Conservation (phyloP, 2,329 filamentous ascomycete species). For the Drechslerella coelobrocha region DNA sequence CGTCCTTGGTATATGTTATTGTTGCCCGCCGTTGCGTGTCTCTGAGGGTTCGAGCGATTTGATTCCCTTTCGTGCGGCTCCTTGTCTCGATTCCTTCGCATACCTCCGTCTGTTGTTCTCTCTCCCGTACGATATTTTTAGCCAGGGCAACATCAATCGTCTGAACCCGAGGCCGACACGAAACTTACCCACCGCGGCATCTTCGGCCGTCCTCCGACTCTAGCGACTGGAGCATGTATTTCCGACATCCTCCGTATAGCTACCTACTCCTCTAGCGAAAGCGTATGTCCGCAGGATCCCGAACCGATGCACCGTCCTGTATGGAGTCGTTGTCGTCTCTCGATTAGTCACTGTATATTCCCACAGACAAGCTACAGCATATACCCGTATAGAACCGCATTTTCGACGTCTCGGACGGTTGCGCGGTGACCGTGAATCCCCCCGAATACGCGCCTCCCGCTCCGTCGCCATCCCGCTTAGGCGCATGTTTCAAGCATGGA, state of each 20-base stretch:
- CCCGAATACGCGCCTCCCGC: constrained; percentile 32
- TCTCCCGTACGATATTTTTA: constrained; percentile 9
- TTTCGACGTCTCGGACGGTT: constrained; percentile 47
- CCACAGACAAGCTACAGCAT: constrained; percentile 43
- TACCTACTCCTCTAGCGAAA: constrained; percentile 7
- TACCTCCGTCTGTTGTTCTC: constrained; percentile 34
- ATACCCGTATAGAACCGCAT: constrained; percentile 44
- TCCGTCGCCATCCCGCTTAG: constrained; percentile 37
- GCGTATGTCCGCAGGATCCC: constrained; percentile 46
- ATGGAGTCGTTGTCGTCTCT: constrained; percentile 45
- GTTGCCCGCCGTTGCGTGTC: constrained; percentile 33
- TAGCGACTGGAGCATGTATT: constrained; percentile 19
- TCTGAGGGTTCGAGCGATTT: constrained; percentile 19
- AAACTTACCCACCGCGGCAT: constrained; percentile 6
- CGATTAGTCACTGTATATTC: constrained; percentile 40
- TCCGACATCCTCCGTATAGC: background rate
- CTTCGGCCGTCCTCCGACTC: constrained; percentile 5
- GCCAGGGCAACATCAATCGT: background rate
- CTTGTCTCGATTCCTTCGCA: constrained; percentile 28
- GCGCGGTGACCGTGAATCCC: constrained; percentile 42
- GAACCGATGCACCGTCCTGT: constrained; percentile 48
- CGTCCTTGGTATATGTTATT: constrained; percentile 26
- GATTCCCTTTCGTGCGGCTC: constrained; percentile 12
- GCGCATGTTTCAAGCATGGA: constrained; percentile 50
- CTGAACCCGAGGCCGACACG: constrained; percentile 7